Evolutionary conservation across 1,139 yeast genomes (phyloP).

Genomic region (Suhomyces atakaporum): DNA sequence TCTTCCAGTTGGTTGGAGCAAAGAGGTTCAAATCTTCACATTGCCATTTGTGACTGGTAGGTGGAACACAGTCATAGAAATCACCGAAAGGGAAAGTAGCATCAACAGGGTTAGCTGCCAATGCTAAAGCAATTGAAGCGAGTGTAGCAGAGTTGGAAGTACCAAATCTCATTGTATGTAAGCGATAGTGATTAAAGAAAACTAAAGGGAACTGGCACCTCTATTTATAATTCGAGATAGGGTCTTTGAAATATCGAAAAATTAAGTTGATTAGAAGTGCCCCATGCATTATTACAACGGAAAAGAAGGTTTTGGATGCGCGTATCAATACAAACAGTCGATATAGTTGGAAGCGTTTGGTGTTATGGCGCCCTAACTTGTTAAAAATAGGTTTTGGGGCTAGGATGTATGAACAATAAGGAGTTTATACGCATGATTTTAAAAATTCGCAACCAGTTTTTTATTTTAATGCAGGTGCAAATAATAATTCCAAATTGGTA

Average conservation of each 20-base stretch:
- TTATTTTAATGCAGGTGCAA: conserved; percentile 5
- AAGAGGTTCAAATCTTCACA: conserved; percentile 9
- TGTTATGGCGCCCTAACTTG: conserved; percentile 1
- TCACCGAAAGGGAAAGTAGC: conserved; percentile 14
- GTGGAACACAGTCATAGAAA: conserved; percentile 11
- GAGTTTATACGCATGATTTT: conserved; percentile 4
- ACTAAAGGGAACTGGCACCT: not conserved
- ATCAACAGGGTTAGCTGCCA: conserved; percentile 11
- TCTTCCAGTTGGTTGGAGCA: conserved; percentile 8
- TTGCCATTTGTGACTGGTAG: conserved; percentile 4
- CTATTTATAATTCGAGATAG: conserved; percentile 7
- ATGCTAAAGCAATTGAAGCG: conserved; percentile 13
- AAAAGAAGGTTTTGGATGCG: not conserved
- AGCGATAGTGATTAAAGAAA: conserved; percentile 3
- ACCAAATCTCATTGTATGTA: conserved; percentile 10
- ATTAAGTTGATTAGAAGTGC: conserved; percentile 1
- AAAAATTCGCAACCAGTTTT: conserved; percentile 6
- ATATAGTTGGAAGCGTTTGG: not conserved
- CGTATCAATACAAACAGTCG: conserved; percentile 2
- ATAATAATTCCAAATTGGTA: conserved; percentile 1
- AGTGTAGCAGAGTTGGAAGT: conserved; percentile 6
- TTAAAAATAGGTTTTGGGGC: conserved; percentile 5
- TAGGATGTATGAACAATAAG: conserved; percentile 3
- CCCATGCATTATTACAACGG: not conserved
- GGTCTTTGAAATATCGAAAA: not conserved